Conservation (phyloP, 768 basidiomycete species). For the Naematelia aurantialba region DNA sequence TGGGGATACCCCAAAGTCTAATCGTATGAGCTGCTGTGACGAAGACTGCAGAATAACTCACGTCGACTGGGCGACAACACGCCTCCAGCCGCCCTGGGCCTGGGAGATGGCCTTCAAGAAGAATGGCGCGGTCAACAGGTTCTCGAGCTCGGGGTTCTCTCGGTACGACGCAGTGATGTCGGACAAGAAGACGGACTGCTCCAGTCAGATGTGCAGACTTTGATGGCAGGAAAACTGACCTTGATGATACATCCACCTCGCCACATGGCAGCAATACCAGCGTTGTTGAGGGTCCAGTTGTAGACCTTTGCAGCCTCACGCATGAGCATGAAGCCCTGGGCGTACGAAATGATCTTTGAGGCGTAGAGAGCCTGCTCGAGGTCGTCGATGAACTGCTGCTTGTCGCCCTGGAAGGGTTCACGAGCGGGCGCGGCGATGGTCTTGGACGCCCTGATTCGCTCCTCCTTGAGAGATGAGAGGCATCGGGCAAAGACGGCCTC, state of each 20-base stretch:
- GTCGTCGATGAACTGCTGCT: conserved; percentile 97
- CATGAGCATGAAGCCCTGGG: conserved; percentile 99
- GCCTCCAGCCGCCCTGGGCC: conserved; percentile 97
- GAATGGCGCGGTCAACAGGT: conserved; percentile 91
- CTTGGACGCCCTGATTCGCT: conserved; percentile 90
- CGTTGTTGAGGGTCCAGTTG: conserved; percentile 90
- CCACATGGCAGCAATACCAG: conserved; percentile 99
- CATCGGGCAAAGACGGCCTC: conserved; percentile 99
- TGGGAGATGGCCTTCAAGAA: conserved; percentile 82
- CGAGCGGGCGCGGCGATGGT: conserved; percentile 82
- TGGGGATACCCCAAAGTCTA: conserved; percentile 89
- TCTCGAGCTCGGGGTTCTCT: conserved; percentile 80
- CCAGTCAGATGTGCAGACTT: conserved; percentile 5
- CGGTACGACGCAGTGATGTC: conserved; percentile 65
- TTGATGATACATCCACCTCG: conserved; percentile 99
- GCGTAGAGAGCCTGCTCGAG: conserved; percentile 99
- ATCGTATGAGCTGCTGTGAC: neutral
- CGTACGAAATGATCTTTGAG: conserved; percentile 99
- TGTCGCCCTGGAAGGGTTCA: conserved; percentile 93
- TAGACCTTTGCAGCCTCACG: conserved; percentile 91
- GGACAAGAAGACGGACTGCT: conserved; percentile 42
- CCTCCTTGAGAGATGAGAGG: conserved; percentile 92
- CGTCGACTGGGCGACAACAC: conserved; percentile 89
- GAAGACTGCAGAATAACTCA: conserved; percentile 2
- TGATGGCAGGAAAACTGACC: conserved; percentile 50